Base-by-base conservation (phyloP, 345 rosid species). In the Fremontodendron californicum region DNA sequence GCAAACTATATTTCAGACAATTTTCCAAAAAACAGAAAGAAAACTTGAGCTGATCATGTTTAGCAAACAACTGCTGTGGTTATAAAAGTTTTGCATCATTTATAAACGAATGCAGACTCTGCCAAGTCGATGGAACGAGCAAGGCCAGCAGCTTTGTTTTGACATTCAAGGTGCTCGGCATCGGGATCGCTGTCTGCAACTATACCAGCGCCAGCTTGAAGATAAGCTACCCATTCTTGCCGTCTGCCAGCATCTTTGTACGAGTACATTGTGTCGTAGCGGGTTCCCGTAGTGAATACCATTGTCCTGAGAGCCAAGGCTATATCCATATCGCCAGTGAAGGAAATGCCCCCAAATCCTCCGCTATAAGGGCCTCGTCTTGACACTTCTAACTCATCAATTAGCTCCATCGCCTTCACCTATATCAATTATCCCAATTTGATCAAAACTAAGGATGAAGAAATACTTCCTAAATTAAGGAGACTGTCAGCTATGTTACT, bases 291-390 rank as follows among this genome's bases (percentile, higher is more conserved):
- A 0, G 95, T 90, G 87, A 95, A 93, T 16, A 95, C 89, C 0
- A 95, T 89, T 1, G 99, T 95, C 78, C 98, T 83, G 2, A 93
- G 90, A n/a, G 91, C 83, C 73, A 95, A 74, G 0, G 98, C 96
- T 6, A 95, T 87, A 85, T 95, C 98, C 97, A 93, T 85, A 74
- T 90, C 92, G 0, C 99, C 97, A 0, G 86, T 81, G 77, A 90
- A 95, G 16, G 99, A 95, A 12, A 95, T 25, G 10, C 87, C 90
- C 2, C 97, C 97, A 2, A 95, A 87, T 23, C 99, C 98, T 0
- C 99, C 98, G n/a, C 97, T 90, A 77, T 90, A 95, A 2, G 98
- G 98, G 58, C 99, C 98, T 0, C 99, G 94, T 57, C 92, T 82
- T 0, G 86, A 84, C n/a, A 83, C 87, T 84, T 95, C 99, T 31